Conservation (phyloP, 148 eudicot genomes). For the Vaccinium vitisidaea region DNA sequence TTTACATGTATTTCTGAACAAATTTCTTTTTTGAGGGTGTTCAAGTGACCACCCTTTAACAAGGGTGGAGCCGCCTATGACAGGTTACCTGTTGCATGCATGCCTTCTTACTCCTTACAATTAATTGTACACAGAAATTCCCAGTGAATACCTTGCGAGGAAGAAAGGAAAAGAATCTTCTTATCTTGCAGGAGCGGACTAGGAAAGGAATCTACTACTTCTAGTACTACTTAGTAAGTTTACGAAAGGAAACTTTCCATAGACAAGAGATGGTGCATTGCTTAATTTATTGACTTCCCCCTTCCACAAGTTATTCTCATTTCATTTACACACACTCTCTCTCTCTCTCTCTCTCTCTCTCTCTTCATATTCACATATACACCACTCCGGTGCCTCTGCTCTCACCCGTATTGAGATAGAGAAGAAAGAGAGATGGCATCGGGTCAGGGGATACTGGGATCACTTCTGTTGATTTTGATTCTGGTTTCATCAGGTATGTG, state of each 20-base stretch:
- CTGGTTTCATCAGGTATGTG: slow-evolving; percentile 23
- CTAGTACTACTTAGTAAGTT: neutral
- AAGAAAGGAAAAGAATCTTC: slow-evolving; percentile 6
- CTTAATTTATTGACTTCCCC: neutral
- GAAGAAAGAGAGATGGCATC: slow-evolving; percentile 1
- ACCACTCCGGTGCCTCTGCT: neutral
- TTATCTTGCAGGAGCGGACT: neutral
- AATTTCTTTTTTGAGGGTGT: too few species aligned
- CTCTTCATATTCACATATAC: neutral
- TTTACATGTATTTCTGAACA: too few species aligned
- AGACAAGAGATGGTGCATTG: neutral
- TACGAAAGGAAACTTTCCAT: neutral
- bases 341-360: neutral
- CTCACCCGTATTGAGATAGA: neutral
- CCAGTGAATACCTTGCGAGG: neutral
- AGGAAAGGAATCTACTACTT: slow-evolving; percentile 4
- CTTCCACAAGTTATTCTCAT: slow-evolving; percentile 11
- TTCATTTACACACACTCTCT: neutral
- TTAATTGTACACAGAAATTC: neutral
- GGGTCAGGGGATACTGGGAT: neutral
- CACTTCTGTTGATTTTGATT: slow-evolving; percentile 14
- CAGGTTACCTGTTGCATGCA: neutral
- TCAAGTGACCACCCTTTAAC: too few species aligned
- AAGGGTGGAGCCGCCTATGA: too few species aligned
- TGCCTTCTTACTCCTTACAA: neutral